Percentiles rank a stretch among this genome's conserved stretches.
phyloP scores from a whole-genome alignment of 768 basidiomycete genomes.

The Boletales sp. region DNA sequence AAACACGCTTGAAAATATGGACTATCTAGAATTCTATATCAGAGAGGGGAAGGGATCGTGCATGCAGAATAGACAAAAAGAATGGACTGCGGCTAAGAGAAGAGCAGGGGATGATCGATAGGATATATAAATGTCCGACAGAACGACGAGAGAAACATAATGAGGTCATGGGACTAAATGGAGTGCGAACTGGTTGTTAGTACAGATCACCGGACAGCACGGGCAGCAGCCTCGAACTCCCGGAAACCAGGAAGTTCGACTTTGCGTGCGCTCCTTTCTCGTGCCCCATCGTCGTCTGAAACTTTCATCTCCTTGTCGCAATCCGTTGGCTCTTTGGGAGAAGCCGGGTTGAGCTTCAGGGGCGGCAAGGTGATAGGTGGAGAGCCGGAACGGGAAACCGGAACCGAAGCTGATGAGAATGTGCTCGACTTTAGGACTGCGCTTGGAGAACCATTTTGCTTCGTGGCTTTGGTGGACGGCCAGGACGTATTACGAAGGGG shows the following conservation, averaged over 20 bases:
- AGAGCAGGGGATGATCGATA: slow-evolving; percentile 10
- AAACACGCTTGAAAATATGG: slow-evolving; percentile 9
- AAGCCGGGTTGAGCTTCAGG: slow-evolving; percentile 43
- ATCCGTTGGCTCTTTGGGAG: slow-evolving; percentile 8
- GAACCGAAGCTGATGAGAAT: slow-evolving; percentile 31
- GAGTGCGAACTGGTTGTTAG: neutral
- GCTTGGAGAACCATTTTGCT: slow-evolving; percentile 9
- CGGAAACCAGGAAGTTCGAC: slow-evolving; percentile 62
- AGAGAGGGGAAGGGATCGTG: slow-evolving; percentile 7
- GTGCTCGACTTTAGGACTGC: slow-evolving; percentile 6
- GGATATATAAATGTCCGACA: slow-evolving; percentile 16
- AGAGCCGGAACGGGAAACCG: slow-evolving; percentile 58
- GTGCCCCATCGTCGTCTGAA: slow-evolving; percentile 21
- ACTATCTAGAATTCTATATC: slow-evolving; percentile 25
- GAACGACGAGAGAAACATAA: slow-evolving; percentile 6
- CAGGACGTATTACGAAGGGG: slow-evolving; percentile 38
- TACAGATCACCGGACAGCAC: slow-evolving; percentile 15
- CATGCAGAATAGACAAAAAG: slow-evolving; percentile 1
- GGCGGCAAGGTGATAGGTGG: slow-evolving; percentile 75
- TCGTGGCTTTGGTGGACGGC: slow-evolving; percentile 26
- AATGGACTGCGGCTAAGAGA: slow-evolving; percentile 4
- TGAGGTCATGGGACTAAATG: neutral
- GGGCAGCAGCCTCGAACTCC: slow-evolving; percentile 55
- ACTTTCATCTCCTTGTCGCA: slow-evolving; percentile 18
- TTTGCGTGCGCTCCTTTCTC: slow-evolving; percentile 21